phyloP scores from a whole-genome alignment of 805 yeast genomes.

The Nakazawaea laoshanensis region DNA sequence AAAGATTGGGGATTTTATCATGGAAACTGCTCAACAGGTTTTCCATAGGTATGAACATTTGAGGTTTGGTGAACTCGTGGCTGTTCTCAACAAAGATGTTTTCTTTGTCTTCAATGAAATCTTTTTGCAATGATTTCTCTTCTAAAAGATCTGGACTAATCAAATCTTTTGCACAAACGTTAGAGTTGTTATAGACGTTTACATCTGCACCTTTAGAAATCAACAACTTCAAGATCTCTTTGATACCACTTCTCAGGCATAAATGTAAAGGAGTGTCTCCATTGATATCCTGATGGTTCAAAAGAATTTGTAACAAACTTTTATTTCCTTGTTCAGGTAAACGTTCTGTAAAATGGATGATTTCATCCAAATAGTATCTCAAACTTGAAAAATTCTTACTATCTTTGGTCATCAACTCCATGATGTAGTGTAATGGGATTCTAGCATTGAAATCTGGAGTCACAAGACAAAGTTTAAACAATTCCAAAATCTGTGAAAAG shows the following conservation, averaged over 20 bases:
- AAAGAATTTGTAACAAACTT: conserved; percentile 42
- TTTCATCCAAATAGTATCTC: conserved; percentile 40
- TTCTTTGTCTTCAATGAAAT: conserved; percentile 41
- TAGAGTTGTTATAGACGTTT: conserved; percentile 12
- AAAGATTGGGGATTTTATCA: conserved; percentile 14
- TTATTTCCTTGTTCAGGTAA: conserved; percentile 22
- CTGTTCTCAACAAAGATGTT: conserved; percentile 30
- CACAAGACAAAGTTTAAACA: conserved; percentile 55
- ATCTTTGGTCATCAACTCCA: conserved; percentile 29
- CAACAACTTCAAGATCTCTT: conserved; percentile 32
- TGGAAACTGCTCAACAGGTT: conserved; percentile 11
- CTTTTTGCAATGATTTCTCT: conserved; percentile 12
- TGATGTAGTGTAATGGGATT: conserved; percentile 65
- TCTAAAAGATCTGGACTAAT: conserved; percentile 12
- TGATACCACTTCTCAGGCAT: conserved; percentile 49
- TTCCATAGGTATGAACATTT: neutral
- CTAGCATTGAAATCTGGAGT: conserved; percentile 67
- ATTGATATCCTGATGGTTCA: conserved; percentile 69
- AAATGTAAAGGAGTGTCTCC: conserved; percentile 86
- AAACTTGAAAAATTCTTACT: conserved; percentile 42
- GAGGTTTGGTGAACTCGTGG: no score
- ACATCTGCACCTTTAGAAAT: conserved; percentile 38
- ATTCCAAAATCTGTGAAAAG: conserved; percentile 49
- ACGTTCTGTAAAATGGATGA: conserved; percentile 21
- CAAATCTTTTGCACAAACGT: conserved; percentile 12